These are phyloP conservation scores for Paramecium sexaurelia DNA, from an alignment of 73 alveolate genomes.

Conservation along the genomic window DNA sequence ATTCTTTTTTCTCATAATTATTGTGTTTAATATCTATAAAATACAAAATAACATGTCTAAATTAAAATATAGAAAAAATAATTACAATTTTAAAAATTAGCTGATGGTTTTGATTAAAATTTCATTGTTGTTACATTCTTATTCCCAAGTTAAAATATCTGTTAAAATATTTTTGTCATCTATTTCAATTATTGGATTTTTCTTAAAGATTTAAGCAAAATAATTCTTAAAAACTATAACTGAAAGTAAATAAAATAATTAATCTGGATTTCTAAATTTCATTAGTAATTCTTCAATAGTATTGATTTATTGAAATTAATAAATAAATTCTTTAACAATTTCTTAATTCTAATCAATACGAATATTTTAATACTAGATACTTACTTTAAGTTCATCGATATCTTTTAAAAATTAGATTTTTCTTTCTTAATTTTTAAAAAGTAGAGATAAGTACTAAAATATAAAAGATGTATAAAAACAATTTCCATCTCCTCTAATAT, in stretches of 20 bases:
- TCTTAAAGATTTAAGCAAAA: neutral
- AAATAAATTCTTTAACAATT: neutral
- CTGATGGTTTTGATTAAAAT: neutral
- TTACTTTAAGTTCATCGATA: neutral
- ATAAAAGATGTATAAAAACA: conserved; percentile 11
- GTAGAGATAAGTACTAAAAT: neutral
- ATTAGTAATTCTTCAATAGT: neutral
- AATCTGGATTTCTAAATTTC: neutral
- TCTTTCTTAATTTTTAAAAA: neutral
- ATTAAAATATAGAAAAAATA: neutral
- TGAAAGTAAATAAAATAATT: neutral
- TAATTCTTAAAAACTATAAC: neutral
- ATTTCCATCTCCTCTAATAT: conserved; percentile 40
- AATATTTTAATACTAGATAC: neutral
- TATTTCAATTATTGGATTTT: neutral
- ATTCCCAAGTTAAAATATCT: neutral
- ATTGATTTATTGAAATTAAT: neutral
- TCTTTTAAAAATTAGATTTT: neutral
- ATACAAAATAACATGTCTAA: neutral
- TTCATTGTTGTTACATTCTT: conserved; percentile 8
- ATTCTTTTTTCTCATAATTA: neutral
- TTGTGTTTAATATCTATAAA: neutral
- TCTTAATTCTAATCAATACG: neutral
- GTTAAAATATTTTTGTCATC: neutral
- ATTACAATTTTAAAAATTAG: neutral